Conservation (phyloP, 139 green algal genomes). For the Bryopsis sp. region DNA sequence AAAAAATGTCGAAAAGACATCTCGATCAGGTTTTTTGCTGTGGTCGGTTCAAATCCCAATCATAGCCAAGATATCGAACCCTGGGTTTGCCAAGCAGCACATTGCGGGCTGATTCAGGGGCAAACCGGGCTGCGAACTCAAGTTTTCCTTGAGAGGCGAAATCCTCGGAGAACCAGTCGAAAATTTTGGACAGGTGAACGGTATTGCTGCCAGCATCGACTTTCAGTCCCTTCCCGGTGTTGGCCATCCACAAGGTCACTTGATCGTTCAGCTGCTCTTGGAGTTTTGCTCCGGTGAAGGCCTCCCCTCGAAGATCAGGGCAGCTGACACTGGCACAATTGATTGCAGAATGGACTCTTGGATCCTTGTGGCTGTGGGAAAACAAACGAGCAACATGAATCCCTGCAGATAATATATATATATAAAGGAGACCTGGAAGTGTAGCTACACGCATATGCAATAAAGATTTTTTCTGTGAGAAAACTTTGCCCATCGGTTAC, state of each 20-base stretch:
- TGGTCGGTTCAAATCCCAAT: constrained; percentile 5
- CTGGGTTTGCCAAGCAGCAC: background rate
- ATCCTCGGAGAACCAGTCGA: constrained; percentile 16
- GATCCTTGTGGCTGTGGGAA: constrained; percentile 6
- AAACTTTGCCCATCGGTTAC: background rate
- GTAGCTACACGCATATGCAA: background rate
- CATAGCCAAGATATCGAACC: background rate
- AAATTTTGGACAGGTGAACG: constrained; percentile 13
- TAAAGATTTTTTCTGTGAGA: background rate
- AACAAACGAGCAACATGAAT: constrained; percentile 1
- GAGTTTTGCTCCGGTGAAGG: background rate
- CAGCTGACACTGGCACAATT: constrained; percentile 19
- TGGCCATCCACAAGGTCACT: constrained; percentile 6
- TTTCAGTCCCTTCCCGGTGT: constrained; percentile 2
- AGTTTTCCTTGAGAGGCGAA: background rate
- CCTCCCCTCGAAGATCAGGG: constrained; percentile 11
- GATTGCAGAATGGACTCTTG: constrained; percentile 15
- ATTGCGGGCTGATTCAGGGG: background rate
- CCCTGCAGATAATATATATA: too few species aligned
- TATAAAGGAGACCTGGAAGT: background rate
- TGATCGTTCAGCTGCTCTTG: constrained; percentile 13
- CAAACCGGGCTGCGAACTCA: background rate
- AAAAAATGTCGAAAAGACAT: too few species aligned
- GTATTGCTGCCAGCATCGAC: background rate
- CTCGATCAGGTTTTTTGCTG: too few species aligned